Evolutionary conservation across 768 basidiomycete species (phyloP), one percentile per base, ranked within the genome.

Genomic region (Leccinum arenicola): DNA sequence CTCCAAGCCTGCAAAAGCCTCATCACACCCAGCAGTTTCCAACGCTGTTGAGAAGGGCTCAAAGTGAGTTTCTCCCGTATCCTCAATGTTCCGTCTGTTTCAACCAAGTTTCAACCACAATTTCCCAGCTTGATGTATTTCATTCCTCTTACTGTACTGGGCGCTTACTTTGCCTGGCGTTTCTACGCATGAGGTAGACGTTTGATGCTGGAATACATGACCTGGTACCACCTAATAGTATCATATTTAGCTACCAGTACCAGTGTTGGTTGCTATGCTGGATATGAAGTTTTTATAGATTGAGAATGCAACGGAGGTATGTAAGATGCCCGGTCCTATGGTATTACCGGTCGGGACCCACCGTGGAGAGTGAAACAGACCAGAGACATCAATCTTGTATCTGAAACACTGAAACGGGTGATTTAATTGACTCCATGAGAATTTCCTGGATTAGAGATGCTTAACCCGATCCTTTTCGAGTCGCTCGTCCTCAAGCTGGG

Each of bases 101-200:
- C 4, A 43, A 52, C 19, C 6, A 52, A 19, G 7, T 40, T 50
- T 52, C 4, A 45, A 52, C 19, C 6, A 52, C 23, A 31, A 61
- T 50, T 64, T 52, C 49, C 47, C 66, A 91, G 88, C 74, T 57
- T 88, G 73, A 86, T 90, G 82, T 96, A 93, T 82, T 85, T 95
- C 68, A 69, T 93, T 23, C 95, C 95, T 55, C 81, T 95, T 45
- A 84, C 78, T 49, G 75, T 92, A 27, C 76, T 96, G 50, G 91
- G 83, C 61, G 94, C 82, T 52, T 95, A 93, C 85, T 89, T 96
- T 66, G 94, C 86, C 51, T 96, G 86, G 85, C 84, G 92, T 62
- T 87, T 80, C 75, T 93, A 93, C 74, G 73, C 61, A 61, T 72
- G 61, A 74, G 55, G 27, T 40, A 38, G 52, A 35, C 12, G 9